Evolutionary conservation across 2,329 filamentous ascomycete genomes (phyloP).

Genomic region (Colletotrichum somersetense): DNA sequence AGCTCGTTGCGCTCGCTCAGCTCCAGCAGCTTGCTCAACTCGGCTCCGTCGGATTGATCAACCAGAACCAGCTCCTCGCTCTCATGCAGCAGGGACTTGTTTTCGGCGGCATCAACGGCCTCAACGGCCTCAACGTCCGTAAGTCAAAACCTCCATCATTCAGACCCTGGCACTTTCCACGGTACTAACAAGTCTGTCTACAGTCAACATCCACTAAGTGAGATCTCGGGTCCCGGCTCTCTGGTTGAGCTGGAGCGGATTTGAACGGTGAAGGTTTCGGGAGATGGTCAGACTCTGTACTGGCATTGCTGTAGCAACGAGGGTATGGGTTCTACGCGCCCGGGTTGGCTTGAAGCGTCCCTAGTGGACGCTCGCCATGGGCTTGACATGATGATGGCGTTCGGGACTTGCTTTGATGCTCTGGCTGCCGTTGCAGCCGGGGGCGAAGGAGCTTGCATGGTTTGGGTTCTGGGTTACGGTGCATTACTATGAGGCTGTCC

Average conservation of each 20-base stretch:
- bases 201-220: neutral
- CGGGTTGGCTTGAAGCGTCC: neutral
- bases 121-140: conserved; percentile 45
- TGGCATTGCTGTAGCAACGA: neutral
- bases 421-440: neutral
- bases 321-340: conserved; percentile 1
- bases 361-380: neutral
- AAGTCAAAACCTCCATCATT: conserved; percentile 47
- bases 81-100: conserved; percentile 45
- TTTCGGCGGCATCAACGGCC: conserved; percentile 40
- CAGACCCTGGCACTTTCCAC: neutral
- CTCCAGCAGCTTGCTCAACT: conserved; percentile 48
- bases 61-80: conserved; percentile 43
- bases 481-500: conserved; percentile 15
- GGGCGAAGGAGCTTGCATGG: neutral
- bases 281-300: too few relatives aligned
- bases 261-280: neutral
- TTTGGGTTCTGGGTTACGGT: conserved; percentile 17
- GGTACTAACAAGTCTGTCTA: neutral
- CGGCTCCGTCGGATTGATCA: conserved; percentile 45
- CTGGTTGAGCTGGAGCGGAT: neutral
- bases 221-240: neutral
- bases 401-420: neutral
- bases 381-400: neutral
- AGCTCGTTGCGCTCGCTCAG: conserved; percentile 46